Base-by-base conservation (phyloP, 2,329 filamentous ascomycete species). In the Didymella exigua region DNA sequence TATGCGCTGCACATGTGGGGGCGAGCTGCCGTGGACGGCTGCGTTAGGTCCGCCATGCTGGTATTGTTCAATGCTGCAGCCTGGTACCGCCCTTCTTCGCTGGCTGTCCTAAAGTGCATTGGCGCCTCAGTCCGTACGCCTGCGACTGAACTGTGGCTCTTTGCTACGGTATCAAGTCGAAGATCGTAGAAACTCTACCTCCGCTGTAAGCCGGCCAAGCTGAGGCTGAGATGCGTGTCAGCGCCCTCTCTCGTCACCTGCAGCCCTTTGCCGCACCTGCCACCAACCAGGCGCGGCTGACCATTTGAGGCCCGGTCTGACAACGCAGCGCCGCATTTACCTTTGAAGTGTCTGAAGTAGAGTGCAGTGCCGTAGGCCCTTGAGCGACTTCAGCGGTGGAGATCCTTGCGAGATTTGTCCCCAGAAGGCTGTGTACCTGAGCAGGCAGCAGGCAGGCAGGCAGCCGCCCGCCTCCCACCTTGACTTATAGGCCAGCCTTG, bases 361-460 rank as follows among this genome's bases (percentile, higher is more conserved):
- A 21, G 34, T n/a, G 14, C 13, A 27, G 21, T 16, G 5, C 5
- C 11, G 14, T 24, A 21, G 34, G n/a, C 10, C 8, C 2, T 6
- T 42, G 31, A 21, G 21, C n/a, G 5, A 19, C 42, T 44, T 16
- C 7, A 14, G 13, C 18, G 24, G 45, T 46, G 41, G 31, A 49
- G 13, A 29, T 45, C 23, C 26, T 41, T 27, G n/a, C 51, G 13
- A 21, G 14, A 29, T 38, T 24, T 14, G 21, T 38, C 21, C 13
- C 36, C 27, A 38, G 44, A 40, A 49, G 45, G 40, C 45, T 40
- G 51, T 41, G 46, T 36, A 34, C 36, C 21, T 38, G 36, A 19
- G 24, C 47, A 55, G 52, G 46, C 52, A 55, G 41, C 52, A 34
- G 38, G 41, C 52, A 55, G 52, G 52, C 52, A 55, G 47, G 46